Conservation (phyloP, 805 yeast genomes). For the Yarrowia yakushimensis region DNA sequence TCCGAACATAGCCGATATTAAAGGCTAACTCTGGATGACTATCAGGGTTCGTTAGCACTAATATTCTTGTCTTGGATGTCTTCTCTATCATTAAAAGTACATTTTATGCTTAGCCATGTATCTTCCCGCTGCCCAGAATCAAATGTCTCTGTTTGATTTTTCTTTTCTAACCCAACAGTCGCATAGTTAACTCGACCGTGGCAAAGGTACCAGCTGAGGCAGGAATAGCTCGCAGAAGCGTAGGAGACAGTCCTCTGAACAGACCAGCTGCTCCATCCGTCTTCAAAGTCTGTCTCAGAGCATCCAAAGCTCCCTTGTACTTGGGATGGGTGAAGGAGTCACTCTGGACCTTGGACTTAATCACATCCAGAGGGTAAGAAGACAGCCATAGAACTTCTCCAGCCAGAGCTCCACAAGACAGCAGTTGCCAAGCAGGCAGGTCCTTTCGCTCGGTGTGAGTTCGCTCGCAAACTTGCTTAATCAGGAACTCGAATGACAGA, state of each 20-base stretch:
- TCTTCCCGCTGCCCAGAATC: not conserved
- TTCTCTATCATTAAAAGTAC: conserved; percentile 14
- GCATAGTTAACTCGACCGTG: conserved; percentile 63
- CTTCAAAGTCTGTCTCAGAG: conserved; percentile 45
- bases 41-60: no score
- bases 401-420: conserved; percentile 58
- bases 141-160: no score
- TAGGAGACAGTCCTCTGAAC: conserved; percentile 55
- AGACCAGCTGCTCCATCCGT: conserved; percentile 49
- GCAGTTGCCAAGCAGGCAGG: conserved; percentile 53
- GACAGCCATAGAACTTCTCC: conserved; percentile 73
- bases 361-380: conserved; percentile 62
- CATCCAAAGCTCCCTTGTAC: conserved; percentile 44
- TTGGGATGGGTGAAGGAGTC: conserved; percentile 42
- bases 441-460: conserved; percentile 41
- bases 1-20: no score
- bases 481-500: conserved; percentile 55
- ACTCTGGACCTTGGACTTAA: conserved; percentile 58
- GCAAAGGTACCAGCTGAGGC: conserved; percentile 80
- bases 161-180: conserved; percentile 43
- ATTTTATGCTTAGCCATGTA: not conserved
- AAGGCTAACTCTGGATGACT: no score
- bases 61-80: no score
- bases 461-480: conserved; percentile 17
- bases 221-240: conserved; percentile 57